Evolutionary conservation across 441 rosid species (phyloP).

Genomic region (Erodium moschatum): DNA sequence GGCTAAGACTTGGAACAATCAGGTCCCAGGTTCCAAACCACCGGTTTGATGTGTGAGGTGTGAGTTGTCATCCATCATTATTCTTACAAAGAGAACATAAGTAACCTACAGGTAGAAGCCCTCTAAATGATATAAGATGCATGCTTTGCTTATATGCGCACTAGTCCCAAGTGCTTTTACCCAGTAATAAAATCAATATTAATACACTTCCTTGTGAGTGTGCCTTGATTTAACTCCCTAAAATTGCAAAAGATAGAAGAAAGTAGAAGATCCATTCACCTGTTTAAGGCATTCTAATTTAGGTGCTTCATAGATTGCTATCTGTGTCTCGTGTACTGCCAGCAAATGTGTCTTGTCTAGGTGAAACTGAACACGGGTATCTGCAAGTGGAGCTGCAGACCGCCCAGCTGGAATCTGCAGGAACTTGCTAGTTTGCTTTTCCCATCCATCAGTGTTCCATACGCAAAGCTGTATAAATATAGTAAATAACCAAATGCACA

Average conservation of each 20-base stretch:
- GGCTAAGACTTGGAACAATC: neutral
- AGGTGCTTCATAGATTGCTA: conserved; percentile 60
- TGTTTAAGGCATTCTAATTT: conserved; percentile 63
- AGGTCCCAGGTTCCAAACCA: neutral
- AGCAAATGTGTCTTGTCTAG: conserved; percentile 53
- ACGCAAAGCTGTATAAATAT: conserved; percentile 44
- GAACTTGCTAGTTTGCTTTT: conserved; percentile 64
- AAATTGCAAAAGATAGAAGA: conserved; percentile 12
- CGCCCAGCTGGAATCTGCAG: conserved; percentile 55
- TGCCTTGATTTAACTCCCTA: neutral
- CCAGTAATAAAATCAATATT: neutral
- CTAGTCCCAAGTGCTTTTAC: neutral
- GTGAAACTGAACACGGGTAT: conserved; percentile 72
- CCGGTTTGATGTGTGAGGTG: neutral
- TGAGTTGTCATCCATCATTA: neutral
- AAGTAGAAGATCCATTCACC: conserved; percentile 34
- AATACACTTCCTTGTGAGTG: neutral
- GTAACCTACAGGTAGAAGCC: no score
- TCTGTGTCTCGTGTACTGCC: conserved; percentile 65
- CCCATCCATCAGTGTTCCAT: conserved; percentile 90
- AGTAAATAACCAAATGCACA: conserved; percentile 6
- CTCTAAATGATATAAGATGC: neutral
- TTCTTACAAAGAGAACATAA: neutral
- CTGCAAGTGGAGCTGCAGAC: conserved; percentile 41
- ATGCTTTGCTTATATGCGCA: neutral